Evolutionary conservation across 345 rosid genomes (phyloP).

Genomic region (Bruguiera parviflora): DNA sequence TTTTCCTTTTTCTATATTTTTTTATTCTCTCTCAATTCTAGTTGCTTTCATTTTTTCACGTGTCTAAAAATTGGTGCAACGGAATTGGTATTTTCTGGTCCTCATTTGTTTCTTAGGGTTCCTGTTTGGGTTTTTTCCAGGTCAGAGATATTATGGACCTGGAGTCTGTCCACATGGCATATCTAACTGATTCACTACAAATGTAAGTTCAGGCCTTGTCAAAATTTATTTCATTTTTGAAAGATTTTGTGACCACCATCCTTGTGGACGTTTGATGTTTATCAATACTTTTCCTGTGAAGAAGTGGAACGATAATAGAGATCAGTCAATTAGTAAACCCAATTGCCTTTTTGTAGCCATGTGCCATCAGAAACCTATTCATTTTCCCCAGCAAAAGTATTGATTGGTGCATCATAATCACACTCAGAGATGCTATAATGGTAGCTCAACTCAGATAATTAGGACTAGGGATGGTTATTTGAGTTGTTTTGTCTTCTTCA

Average conservation of each 20-base stretch:
- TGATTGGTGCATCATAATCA: too few species aligned
- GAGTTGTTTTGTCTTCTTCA: too few species aligned
- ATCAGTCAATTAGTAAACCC: too few species aligned
- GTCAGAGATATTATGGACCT: conserved; percentile 97
- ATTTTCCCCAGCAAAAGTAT: too few species aligned
- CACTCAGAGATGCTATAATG: too few species aligned
- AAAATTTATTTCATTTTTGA: neutral
- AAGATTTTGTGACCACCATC: neutral
- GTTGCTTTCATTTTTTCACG: neutral
- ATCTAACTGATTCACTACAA: conserved; percentile 61
- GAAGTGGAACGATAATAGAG: too few species aligned
- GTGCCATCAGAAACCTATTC: too few species aligned
- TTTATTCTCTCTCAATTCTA: neutral
- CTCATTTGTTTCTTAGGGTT: conserved; percentile 2
- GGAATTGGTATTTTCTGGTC: neutral
- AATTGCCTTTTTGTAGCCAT: too few species aligned
- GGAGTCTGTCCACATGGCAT: conserved; percentile 82
- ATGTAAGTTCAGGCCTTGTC: conserved; percentile 54
- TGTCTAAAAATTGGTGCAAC: neutral
- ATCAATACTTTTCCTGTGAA: too few species aligned
- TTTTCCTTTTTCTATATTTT: too few species aligned
- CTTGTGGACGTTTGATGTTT: neutral
- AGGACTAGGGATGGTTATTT: too few species aligned
- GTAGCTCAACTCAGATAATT: too few species aligned
- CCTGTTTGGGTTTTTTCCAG: conserved; percentile 34